A percentile compares a stretch with the other conserved stretches of the same genome.
phyloP scores from a whole-genome alignment of 108 stramenopile genomes.

The Asterionellopsis glacialis region DNA sequence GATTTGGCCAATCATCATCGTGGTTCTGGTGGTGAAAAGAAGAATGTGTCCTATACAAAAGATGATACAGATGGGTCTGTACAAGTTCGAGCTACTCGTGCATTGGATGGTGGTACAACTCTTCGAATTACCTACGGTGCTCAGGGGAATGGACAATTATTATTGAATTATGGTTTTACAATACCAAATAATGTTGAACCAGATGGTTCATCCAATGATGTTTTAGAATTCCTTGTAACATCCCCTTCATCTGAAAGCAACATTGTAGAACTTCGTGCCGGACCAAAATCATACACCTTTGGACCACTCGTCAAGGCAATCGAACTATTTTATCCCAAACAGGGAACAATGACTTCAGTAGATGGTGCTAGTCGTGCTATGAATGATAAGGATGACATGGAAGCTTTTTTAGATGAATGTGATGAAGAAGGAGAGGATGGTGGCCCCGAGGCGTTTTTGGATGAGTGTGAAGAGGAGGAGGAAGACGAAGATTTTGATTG shows the following conservation, averaged over 20 bases:
- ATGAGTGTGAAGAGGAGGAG: background rate
- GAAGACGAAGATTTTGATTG: slow-evolving; percentile 24
- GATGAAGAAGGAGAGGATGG: slow-evolving; percentile 25
- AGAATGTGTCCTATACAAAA: slow-evolving; percentile 28
- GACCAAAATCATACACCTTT: slow-evolving; percentile 78
- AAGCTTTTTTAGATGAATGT: slow-evolving; percentile 38
- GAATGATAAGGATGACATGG: slow-evolving; percentile 21
- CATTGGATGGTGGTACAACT: slow-evolving; percentile 28
- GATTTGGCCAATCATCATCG: slow-evolving; percentile 78
- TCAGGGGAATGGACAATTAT: slow-evolving; percentile 52
- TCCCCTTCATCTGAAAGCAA: slow-evolving; percentile 3
- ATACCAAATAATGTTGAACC: slow-evolving; percentile 70
- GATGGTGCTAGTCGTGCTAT: too few species aligned
- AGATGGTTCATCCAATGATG: slow-evolving; percentile 84
- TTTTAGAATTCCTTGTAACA: slow-evolving; percentile 43
- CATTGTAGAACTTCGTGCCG: slow-evolving; percentile 39
- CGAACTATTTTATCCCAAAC: slow-evolving; percentile 25
- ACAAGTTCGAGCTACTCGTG: slow-evolving; percentile 5
- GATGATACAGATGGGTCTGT: slow-evolving; percentile 2
- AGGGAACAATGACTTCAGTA: too few species aligned
- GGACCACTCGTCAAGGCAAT: slow-evolving; percentile 51
- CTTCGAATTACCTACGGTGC: slow-evolving; percentile 80
- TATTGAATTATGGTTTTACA: slow-evolving; percentile 75
- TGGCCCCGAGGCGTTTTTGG: slow-evolving; percentile 3
- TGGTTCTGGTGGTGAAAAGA: slow-evolving; percentile 22